Percentiles rank a stretch among this genome's conserved stretches.
These are phyloP conservation scores for Bruguiera gymnorhiza DNA, from an alignment of 345 rosid genomes.

Conservation along the genomic window DNA sequence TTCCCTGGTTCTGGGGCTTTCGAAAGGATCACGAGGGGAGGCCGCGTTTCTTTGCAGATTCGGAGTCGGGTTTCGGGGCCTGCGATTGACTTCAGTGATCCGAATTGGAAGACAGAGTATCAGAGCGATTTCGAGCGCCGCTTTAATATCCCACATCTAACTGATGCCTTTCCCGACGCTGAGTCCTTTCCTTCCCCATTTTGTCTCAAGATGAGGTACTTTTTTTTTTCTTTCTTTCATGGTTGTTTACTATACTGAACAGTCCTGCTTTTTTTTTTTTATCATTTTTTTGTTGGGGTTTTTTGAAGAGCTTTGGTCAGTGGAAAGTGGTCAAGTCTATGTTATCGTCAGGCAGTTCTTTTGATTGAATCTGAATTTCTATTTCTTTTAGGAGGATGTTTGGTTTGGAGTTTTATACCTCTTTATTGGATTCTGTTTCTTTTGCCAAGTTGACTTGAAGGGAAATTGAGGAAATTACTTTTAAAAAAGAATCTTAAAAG, in stretches of 20 bases:
- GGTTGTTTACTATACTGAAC: neutral
- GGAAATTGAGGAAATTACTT: neutral
- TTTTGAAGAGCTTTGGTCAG: no score
- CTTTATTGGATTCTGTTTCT: neutral
- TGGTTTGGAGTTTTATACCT: no score
- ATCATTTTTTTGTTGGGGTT: neutral
- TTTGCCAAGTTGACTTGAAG: neutral
- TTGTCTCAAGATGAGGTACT: conserved; percentile 81
- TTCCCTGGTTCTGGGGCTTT: neutral
- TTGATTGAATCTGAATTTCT: no score
- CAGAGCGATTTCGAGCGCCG: conserved; percentile 68
- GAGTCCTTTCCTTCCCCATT: conserved; percentile 74
- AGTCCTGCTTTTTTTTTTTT: neutral
- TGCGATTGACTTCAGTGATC: conserved; percentile 64
- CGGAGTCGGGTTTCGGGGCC: conserved; percentile 17
- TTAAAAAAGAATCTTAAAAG: no score
- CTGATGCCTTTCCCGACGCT: conserved; percentile 65
- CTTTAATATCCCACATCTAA: conserved; percentile 75
- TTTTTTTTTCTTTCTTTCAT: neutral
- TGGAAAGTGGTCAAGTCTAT: no score
- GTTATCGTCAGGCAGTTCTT: no score
- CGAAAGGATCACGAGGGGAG: neutral
- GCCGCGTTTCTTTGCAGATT: conserved; percentile 15
- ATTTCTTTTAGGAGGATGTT: no score
- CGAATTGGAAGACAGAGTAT: conserved; percentile 68